A percentile compares a stretch with the other conserved stretches of the same genome.
Evolutionary conservation across 352 stramenopile genomes (phyloP).

Genomic region (Phytophthora capsici): DNA sequence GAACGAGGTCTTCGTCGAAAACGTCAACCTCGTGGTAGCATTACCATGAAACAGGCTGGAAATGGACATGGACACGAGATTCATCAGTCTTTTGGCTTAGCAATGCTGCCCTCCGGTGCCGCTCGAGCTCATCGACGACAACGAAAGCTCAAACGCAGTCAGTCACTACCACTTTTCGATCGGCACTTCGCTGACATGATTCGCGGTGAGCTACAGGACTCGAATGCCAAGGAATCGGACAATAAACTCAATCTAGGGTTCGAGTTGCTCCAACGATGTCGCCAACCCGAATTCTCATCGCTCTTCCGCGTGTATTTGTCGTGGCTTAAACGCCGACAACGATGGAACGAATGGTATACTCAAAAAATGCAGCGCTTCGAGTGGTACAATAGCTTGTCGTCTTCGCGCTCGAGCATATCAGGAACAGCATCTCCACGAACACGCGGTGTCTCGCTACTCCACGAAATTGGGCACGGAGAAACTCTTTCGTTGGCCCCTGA

Average conservation of each 20-base stretch:
- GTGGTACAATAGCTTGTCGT: conserved; percentile 19
- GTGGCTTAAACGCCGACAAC: conserved; percentile 39
- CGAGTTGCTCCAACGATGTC: conserved; percentile 57
- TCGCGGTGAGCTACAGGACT: conserved; percentile 58
- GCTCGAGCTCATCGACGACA: conserved; percentile 28
- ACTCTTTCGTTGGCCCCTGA: neutral
- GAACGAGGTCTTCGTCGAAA: conserved; percentile 9
- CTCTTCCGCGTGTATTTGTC: conserved; percentile 57
- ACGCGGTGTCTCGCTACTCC: conserved; percentile 13
- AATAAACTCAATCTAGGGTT: conserved; percentile 66
- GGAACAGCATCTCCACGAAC: too few relatives aligned
- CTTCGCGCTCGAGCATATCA: conserved; percentile 1
- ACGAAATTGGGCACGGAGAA: conserved; percentile 1
- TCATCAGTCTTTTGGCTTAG: conserved; percentile 23
- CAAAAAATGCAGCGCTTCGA: conserved; percentile 1
- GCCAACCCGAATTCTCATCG: conserved; percentile 62
- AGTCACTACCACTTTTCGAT: conserved; percentile 71
- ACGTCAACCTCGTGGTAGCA: conserved; percentile 9
- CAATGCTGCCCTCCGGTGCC: conserved; percentile 6
- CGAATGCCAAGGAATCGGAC: conserved; percentile 61
- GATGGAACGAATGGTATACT: conserved; percentile 16
- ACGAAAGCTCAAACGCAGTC: conserved; percentile 62
- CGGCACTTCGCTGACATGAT: conserved; percentile 66
- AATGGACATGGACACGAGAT: conserved; percentile 13
- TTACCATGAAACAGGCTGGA: neutral